Evolutionary conservation across 495 filamentous ascomycete species (phyloP).

Genomic region (Talaromyces ruber): DNA sequence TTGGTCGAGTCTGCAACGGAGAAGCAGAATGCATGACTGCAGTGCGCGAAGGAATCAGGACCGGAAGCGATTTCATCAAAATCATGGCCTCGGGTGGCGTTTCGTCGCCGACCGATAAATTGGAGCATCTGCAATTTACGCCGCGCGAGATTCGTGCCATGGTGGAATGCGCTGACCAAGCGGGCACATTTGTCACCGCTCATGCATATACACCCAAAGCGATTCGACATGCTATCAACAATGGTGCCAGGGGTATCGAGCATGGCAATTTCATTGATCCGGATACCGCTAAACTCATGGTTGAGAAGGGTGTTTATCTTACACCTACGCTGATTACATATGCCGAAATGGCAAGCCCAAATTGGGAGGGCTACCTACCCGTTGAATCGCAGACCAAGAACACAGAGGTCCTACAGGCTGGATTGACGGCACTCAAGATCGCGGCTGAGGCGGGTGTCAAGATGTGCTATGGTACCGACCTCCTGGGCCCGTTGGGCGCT

Average conservation of each 20-base stretch:
- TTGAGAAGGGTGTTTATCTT: conserved; percentile 33
- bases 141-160: conserved; percentile 44
- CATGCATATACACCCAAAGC: conserved; percentile 45
- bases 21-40: conserved; percentile 40
- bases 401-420: conserved; percentile 31
- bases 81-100: conserved; percentile 50
- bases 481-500: conserved; percentile 36
- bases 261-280: conserved; percentile 47
- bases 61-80: conserved; percentile 48
- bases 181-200: conserved; percentile 44
- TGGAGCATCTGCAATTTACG: conserved; percentile 45
- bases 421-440: conserved; percentile 34
- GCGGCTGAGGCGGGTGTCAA: conserved; percentile 38
- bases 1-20: conserved; percentile 40
- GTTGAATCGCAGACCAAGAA: conserved; percentile 35
- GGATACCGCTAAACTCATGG: conserved; percentile 39
- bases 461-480: conserved; percentile 49
- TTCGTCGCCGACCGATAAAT: conserved; percentile 38
- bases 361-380: conserved; percentile 34
- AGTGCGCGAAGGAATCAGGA: conserved; percentile 42
- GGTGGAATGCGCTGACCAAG: conserved; percentile 31
- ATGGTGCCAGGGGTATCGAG: conserved; percentile 48
- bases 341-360: conserved; percentile 33
- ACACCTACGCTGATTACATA: conserved; percentile 48
- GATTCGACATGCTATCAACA: conserved; percentile 44